Base-by-base conservation (phyloP, 176 grass and related monocot genomes). In the Tillandsia fasciculata region DNA sequence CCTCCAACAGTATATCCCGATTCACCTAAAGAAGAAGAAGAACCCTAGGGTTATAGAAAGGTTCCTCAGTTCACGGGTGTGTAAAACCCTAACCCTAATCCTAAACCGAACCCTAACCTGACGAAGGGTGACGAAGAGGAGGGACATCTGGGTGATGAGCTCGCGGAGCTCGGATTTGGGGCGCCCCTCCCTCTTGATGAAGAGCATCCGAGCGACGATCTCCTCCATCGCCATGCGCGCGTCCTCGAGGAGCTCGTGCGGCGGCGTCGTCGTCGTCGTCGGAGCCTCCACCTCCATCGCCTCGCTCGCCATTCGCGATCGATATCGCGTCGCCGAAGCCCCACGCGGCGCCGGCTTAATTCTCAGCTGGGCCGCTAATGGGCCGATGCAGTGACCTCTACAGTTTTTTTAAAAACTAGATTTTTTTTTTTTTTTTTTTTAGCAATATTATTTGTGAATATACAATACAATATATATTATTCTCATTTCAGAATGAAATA, bases 141-240 rank as follows among this genome's bases (percentile, higher is more conserved):
- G 94, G 10, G 90, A 99, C 94, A 90, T 99, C 74, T 99, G 80
- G 2, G 87, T 91, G 69, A 86, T 80, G 54, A 90, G 94, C 79
- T 99, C 89, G 2, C 87, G 90, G 48, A 97, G 89, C 71, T 90
- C 86, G 27, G 89, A 77, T 65, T 90, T 93, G 23, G 90, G 90
- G 23, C 70, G 69, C 64, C 77, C 87, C 59, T 99, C 89, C 73
- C 72, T 86, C 82, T 93, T 99, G 53, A 89, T 74, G 66, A 84
- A 80, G 51, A 99, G 84, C 42, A 99, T 88, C 23, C 80, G 80
- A 11, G 82, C 72, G 29, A 80, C 94, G 63, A 99, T 75, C 77
- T 90, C 87, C 75, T 99, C 90, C 57, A 99, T 81, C 14, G 86
- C 79, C 51, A 80, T 26, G 67, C 87, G 87, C 57, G 84, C 88